phyloP scores from a whole-genome alignment of 768 basidiomycete genomes.

The Psilocybe subaeruginosa region DNA sequence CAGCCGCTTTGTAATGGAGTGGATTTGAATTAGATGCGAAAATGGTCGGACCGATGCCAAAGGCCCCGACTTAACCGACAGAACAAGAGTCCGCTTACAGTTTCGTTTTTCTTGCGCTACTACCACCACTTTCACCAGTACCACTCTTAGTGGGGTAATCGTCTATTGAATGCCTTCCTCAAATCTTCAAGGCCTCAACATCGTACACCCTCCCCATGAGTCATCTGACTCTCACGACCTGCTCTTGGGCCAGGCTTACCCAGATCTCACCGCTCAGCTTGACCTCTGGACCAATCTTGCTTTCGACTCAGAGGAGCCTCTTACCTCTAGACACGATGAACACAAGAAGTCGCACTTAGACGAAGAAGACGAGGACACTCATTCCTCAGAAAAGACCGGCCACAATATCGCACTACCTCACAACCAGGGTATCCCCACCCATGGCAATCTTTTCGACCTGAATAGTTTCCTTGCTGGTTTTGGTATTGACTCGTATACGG shows the following conservation, averaged over 20 bases:
- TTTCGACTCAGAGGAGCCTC: slow-evolving; percentile 78
- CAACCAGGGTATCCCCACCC: slow-evolving; percentile 29
- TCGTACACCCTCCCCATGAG: slow-evolving; percentile 60
- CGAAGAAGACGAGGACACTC: slow-evolving; percentile 51
- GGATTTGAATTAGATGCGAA: slow-evolving; percentile 14
- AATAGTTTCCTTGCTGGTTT: slow-evolving; percentile 35
- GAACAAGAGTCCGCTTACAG: slow-evolving; percentile 3
- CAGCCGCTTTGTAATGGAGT: not conserved
- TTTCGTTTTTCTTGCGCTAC: slow-evolving; percentile 13
- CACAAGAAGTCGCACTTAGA: slow-evolving; percentile 39
- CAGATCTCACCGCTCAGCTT: slow-evolving; percentile 77
- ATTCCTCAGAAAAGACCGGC: slow-evolving; percentile 44
- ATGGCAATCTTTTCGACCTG: slow-evolving; percentile 40
- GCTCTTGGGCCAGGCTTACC: slow-evolving; percentile 63
- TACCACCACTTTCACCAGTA: slow-evolving; percentile 1
- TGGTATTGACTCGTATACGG: slow-evolving; percentile 13
- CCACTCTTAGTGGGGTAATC: not conserved
- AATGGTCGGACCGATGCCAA: slow-evolving; percentile 22
- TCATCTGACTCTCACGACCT: slow-evolving; percentile 56
- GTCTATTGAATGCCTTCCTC: slow-evolving; percentile 53
- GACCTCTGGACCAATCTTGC: slow-evolving; percentile 84
- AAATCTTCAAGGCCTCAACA: slow-evolving; percentile 78
- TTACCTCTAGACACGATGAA: slow-evolving; percentile 36
- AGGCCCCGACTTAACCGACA: slow-evolving; percentile 19
- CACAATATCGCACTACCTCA: slow-evolving; percentile 54